A percentile compares a stretch with the other conserved stretches of the same genome.
phyloP scores from a whole-genome alignment of 306 rosid genomes.

The Rosa persica region DNA sequence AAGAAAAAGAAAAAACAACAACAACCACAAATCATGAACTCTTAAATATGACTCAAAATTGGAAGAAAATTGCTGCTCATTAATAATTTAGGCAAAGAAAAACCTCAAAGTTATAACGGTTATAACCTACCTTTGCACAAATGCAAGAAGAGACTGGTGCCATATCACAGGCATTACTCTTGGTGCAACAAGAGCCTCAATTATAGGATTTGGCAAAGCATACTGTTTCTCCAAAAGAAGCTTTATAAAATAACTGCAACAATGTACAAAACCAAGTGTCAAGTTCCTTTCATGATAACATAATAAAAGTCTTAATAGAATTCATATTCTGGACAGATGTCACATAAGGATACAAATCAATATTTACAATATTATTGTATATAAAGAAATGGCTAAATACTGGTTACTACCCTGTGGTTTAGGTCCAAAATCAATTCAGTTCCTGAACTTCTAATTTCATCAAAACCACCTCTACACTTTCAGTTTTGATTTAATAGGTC shows the following conservation, averaged over 20 bases:
- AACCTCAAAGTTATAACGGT: background rate
- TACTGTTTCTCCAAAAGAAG: conserved; percentile 89
- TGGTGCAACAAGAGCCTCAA: conserved; percentile 63
- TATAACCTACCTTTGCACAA: conserved; percentile 67
- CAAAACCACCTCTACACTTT: no score
- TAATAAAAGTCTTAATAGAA: no score
- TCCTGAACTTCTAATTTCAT: no score
- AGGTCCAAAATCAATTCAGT: no score
- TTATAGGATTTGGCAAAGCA: conserved; percentile 80
- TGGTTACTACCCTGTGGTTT: no score
- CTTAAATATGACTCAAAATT: background rate
- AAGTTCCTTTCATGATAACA: background rate
- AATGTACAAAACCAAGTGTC: conserved; percentile 17
- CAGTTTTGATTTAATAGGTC: no score
- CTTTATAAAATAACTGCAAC: conserved; percentile 86
- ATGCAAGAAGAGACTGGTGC: conserved; percentile 94
- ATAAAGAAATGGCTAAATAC: no score
- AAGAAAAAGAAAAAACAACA: no score
- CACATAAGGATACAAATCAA: no score
- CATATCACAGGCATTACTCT: conserved; percentile 93
- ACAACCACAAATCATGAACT: no score
- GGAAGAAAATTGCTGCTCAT: background rate
- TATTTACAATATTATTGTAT: no score
- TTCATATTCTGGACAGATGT: no score
- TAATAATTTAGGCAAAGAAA: background rate